Base-by-base conservation (phyloP, 2,329 filamentous ascomycete species). In the Sclerotiophoma versabilis region DNA sequence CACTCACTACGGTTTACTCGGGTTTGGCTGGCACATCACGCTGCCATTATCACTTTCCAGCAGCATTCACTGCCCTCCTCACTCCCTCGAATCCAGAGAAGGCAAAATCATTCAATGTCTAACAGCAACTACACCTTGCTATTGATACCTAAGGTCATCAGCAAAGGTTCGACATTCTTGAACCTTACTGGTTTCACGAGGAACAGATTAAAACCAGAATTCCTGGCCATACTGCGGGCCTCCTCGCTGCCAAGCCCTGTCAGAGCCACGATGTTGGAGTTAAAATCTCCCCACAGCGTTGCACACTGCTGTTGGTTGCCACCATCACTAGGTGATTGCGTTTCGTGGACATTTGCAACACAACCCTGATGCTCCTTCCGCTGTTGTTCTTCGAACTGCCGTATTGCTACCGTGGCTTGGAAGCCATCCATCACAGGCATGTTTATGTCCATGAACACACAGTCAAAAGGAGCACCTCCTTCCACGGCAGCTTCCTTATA, bases 401-500 rank as follows among this genome's bases (percentile, higher is more conserved):
- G 64, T 33, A 71, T 71, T 9, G 52, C 54, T 2, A 60, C 55
- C 1, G 63, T 66, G 1, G 69, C 66, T 15, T 63, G 52, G 44
- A 70, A 64, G 5, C 69, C 68, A 45, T 72, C 66, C 68, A 72
- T 70, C 10, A 71, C 39, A 5, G 69, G 69, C 69, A 72, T 72
- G 9, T 59, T 68, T 20, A 72, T 64, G 36, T 72, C 69, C 69
- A 72, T 72, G 7, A 71, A 48, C 2, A 72, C 60, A 47, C 60
- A 57, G 20, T 66, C 54, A 41, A 64, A 69, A 0, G n/a, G 19
- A n/a, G n/a, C n/a, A n/a, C 15, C 27, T 26, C 4, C 44, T 4
- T 44, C 42, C 14, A 32, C 15, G 6, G 34, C 33, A 8, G 57
- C 49, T 27, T 62, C 53, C 34, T 32, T 38, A 37, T 67, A 72